Evolutionary conservation across 1,139 yeast species (phyloP).

Genomic region (Taphrina wiesneri): DNA sequence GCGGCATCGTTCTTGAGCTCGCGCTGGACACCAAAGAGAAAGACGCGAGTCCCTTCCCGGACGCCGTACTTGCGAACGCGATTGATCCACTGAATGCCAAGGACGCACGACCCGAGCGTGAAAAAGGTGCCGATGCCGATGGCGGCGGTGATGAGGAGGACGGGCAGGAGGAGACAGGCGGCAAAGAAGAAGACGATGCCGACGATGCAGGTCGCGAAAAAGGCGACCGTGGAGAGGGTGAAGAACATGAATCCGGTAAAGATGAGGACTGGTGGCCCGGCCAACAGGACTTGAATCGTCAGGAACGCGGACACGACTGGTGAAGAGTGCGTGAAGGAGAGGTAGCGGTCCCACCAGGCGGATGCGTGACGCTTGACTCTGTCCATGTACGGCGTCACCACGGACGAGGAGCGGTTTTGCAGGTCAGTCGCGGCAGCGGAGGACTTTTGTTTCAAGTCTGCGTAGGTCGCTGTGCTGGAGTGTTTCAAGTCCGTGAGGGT

Average conservation of each 20-base stretch:
- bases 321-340: not conserved
- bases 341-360: constrained; percentile 8
- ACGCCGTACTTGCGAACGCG: not conserved
- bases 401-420: not conserved
- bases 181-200: constrained; percentile 1
- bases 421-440: not conserved
- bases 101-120: not conserved
- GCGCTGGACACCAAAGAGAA: constrained; percentile 14
- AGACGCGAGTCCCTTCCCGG: not conserved
- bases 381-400: not conserved
- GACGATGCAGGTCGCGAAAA: constrained; percentile 1
- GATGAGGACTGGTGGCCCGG: not conserved
- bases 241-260: constrained; percentile 5
- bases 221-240: not conserved
- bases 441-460: constrained; percentile 1
- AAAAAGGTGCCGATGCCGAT: not conserved
- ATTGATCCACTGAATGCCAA: not conserved
- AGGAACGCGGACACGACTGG: constrained; percentile 16
- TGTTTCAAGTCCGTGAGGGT: constrained; percentile 8
- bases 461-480: not conserved
- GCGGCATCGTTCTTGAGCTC: constrained; percentile 4
- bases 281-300: constrained; percentile 16
- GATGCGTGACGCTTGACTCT: not conserved
- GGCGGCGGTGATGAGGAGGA: constrained; percentile 1
- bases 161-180: constrained; percentile 3